These are phyloP conservation scores for Exophiala dermatitidis DNA, from an alignment of 2,329 filamentous ascomycete genomes.

Conservation along the genomic window DNA sequence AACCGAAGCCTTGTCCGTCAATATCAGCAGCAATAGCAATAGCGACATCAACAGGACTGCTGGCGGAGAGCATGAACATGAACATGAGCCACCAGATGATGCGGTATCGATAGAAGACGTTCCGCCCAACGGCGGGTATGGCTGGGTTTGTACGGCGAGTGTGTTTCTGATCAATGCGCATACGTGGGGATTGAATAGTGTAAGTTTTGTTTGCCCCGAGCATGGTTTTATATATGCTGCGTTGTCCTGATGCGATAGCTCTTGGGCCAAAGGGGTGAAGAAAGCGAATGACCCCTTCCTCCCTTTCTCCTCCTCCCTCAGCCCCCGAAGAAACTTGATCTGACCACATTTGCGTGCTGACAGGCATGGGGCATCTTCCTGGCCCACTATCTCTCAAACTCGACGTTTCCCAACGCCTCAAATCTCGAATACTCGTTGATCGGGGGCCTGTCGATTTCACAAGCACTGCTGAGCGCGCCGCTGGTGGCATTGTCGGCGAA, in stretches of 20 bases:
- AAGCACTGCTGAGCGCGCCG: conserved; percentile 28
- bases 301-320: no score
- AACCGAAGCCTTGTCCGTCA: no score
- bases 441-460: conserved; percentile 28
- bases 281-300: no score
- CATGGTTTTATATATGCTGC: background rate
- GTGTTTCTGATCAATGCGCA: conserved; percentile 30
- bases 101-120: conserved; percentile 13
- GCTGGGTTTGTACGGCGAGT: conserved; percentile 29
- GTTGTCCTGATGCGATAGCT: no score
- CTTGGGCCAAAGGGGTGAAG: no score
- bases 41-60: no score
- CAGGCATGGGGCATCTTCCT: conserved; percentile 39
- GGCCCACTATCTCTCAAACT: conserved; percentile 34
- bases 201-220: conserved; percentile 7
- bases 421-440: conserved; percentile 31
- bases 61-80: no score
- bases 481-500: conserved; percentile 24
- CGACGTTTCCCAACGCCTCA: conserved; percentile 27
- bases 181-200: conserved; percentile 30
- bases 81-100: conserved; percentile 5
- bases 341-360: background rate
- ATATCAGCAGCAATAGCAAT: no score
- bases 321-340: background rate
- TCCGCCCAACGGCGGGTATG: conserved; percentile 30